Conservation (phyloP, 2,329 filamentous ascomycete genomes). For the Amauroascus niger region DNA sequence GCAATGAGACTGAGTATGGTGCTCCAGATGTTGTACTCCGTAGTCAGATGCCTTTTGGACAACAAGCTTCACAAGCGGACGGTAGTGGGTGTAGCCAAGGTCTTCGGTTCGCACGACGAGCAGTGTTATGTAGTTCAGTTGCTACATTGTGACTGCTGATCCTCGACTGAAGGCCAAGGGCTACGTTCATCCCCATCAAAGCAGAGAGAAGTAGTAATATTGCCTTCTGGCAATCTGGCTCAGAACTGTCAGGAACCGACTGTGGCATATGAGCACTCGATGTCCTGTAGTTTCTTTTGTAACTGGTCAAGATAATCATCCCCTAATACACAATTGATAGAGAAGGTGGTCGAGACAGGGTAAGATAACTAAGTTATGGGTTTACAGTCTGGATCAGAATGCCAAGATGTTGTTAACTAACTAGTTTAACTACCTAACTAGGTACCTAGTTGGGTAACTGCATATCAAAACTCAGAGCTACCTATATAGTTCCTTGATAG, state of each 20-base stretch:
- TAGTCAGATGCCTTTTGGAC: slow-evolving; percentile 9
- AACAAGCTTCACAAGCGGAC: slow-evolving; percentile 8
- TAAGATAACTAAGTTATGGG: too few species aligned
- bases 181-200: not conserved
- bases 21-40: slow-evolving; percentile 10
- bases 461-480: too few species aligned
- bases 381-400: too few species aligned
- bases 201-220: slow-evolving; percentile 5
- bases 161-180: slow-evolving; percentile 1
- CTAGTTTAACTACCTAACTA: too few species aligned
- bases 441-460: too few species aligned
- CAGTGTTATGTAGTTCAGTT: not conserved
- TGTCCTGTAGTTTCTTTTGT: not conserved
- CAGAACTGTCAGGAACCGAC: not conserved
- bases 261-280: not conserved
- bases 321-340: too few species aligned
- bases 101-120: slow-evolving; percentile 2
- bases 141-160: not conserved
- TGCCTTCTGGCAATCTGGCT: not conserved
- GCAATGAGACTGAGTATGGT: slow-evolving; percentile 6
- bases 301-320: slow-evolving; percentile 2
- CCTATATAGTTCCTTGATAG: too few species aligned
- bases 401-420: too few species aligned
- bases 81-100: slow-evolving; percentile 11
- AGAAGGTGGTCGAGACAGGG: too few species aligned